Evolutionary conservation across 192 early-diverging fungal species (phyloP).

Genomic region (Coemansia sp.): DNA sequence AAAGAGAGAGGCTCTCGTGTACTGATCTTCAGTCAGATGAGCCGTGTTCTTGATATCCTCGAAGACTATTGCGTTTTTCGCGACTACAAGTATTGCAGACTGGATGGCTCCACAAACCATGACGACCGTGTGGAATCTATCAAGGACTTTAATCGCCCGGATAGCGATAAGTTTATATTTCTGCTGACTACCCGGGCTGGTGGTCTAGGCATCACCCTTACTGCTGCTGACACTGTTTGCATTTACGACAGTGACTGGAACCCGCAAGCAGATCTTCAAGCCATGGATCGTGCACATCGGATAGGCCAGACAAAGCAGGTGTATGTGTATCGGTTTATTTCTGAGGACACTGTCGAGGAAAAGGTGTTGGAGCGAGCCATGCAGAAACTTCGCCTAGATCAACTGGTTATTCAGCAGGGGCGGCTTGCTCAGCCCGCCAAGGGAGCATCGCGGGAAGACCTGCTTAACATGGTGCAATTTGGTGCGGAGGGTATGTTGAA

Average conservation of each 20-base stretch:
- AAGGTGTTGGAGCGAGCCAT: constrained; percentile 96
- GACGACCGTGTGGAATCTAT: constrained; percentile 91
- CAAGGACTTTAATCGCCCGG: constrained; percentile 90
- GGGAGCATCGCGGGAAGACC: constrained; percentile 55
- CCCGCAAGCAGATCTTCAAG: constrained; percentile 87
- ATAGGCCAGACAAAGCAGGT: constrained; percentile 99
- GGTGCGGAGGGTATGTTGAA: constrained; percentile 88
- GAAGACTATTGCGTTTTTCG: constrained; percentile 96
- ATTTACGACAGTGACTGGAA: constrained; percentile 98
- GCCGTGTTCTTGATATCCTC: constrained; percentile 93
- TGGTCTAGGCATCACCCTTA: constrained; percentile 96
- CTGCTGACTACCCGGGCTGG: constrained; percentile 95
- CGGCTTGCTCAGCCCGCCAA: constrained; percentile 71
- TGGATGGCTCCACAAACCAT: constrained; percentile 95
- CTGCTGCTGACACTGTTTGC: constrained; percentile 92
- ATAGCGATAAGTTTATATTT: constrained; percentile 93
- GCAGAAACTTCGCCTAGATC: constrained; percentile 93
- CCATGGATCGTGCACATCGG: constrained; percentile 97
- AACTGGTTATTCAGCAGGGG: constrained; percentile 99
- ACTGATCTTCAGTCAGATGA: constrained; percentile 98
- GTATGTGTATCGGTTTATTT: constrained; percentile 92
- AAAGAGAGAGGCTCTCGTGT: constrained; percentile 92
- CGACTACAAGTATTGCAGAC: constrained; percentile 90
- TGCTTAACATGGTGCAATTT: constrained; percentile 96
- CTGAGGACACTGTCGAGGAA: constrained; percentile 97